phyloP scores from a whole-genome alignment of 1,139 yeast species.

The Suhomyces coccinellae region DNA sequence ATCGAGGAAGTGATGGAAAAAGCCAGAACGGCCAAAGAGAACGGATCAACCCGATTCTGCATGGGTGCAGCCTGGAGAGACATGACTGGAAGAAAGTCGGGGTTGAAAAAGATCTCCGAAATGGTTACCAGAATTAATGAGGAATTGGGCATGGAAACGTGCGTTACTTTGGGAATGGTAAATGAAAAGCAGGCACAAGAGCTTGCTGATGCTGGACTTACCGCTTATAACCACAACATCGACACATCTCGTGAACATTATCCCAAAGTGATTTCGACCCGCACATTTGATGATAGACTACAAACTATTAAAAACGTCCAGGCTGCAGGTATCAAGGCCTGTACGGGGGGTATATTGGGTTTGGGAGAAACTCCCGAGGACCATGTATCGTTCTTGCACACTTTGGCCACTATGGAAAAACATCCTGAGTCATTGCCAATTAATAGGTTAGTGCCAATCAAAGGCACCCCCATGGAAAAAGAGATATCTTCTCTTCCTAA shows the following conservation, averaged over 20 bases:
- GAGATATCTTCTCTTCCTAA: slow-evolving; percentile 46
- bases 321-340: slow-evolving; percentile 65
- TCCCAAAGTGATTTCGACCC: slow-evolving; percentile 67
- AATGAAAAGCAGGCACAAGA: slow-evolving; percentile 58
- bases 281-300: slow-evolving; percentile 70
- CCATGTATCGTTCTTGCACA: slow-evolving; percentile 66
- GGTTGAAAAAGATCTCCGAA: slow-evolving; percentile 58
- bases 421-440: slow-evolving; percentile 87
- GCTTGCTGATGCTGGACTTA: slow-evolving; percentile 67
- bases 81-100: slow-evolving; percentile 75
- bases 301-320: slow-evolving; percentile 65
- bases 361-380: slow-evolving; percentile 75
- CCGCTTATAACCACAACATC: slow-evolving; percentile 80
- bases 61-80: slow-evolving; percentile 92
- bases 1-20: slow-evolving; percentile 63
- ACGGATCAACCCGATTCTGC: slow-evolving; percentile 78
- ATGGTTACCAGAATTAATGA: slow-evolving; percentile 65
- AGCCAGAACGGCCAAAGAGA: slow-evolving; percentile 63
- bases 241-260: slow-evolving; percentile 81
- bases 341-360: slow-evolving; percentile 81
- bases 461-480: slow-evolving; percentile 73
- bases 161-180: slow-evolving; percentile 82
- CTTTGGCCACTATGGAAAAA: slow-evolving; percentile 62
- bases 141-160: slow-evolving; percentile 69
- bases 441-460: slow-evolving; percentile 72